Evolutionary conservation across 805 yeast genomes (phyloP).

Genomic region (Candida xyloterini): DNA sequence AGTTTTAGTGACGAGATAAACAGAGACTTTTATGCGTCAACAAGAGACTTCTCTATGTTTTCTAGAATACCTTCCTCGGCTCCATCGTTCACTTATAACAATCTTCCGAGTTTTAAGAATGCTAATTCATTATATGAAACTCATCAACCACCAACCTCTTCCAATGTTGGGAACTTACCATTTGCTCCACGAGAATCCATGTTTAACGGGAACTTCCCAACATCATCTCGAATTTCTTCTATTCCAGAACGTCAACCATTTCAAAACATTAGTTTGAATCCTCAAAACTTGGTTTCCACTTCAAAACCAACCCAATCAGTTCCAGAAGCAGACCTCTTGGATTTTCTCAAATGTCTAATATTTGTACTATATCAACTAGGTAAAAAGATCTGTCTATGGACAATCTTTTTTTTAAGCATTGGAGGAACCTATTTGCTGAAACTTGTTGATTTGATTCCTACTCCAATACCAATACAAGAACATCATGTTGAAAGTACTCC

Average conservation of each 20-base stretch:
- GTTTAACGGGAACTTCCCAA: constrained; percentile 9
- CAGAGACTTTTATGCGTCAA: constrained; percentile 4
- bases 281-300: neutral
- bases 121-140: constrained; percentile 9
- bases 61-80: constrained; percentile 13
- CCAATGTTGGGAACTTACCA: constrained; percentile 14
- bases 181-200: constrained; percentile 20
- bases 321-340: constrained; percentile 25
- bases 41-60: constrained; percentile 13
- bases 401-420: constrained; percentile 20
- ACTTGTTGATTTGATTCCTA: constrained; percentile 25
- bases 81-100: constrained; percentile 18
- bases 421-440: constrained; percentile 14
- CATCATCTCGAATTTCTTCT: constrained; percentile 15
- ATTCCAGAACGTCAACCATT: neutral
- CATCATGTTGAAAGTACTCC: constrained; percentile 11
- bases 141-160: constrained; percentile 12
- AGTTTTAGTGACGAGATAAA: constrained; percentile 2
- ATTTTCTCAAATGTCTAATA: constrained; percentile 22
- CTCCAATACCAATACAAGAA: constrained; percentile 17
- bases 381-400: constrained; percentile 26
- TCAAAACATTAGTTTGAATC: constrained; percentile 3
- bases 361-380: constrained; percentile 20
- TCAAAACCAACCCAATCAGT: neutral
- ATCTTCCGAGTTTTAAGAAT: constrained; percentile 18